Conservation (phyloP, 78 protist genomes). For the Dictyostelium capitatum region DNA sequence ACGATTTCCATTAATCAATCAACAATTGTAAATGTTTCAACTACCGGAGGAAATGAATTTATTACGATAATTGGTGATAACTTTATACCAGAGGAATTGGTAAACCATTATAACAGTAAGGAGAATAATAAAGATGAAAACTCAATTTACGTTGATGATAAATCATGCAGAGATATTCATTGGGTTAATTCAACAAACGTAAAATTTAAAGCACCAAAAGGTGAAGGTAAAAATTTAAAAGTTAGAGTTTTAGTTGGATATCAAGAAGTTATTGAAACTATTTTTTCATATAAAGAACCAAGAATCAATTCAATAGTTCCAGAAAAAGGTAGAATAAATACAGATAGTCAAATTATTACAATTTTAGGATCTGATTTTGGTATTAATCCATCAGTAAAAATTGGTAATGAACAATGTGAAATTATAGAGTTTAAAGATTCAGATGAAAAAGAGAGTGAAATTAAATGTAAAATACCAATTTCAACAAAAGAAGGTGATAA, state of each 20-base stretch:
- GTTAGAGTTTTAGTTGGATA: neutral
- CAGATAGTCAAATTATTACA: neutral
- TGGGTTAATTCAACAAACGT: neutral
- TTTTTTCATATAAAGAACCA: constrained; percentile 42
- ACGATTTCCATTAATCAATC: too few species aligned
- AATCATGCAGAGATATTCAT: neutral
- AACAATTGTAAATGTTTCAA: neutral
- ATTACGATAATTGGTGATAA: constrained; percentile 27
- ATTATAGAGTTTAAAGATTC: constrained; percentile 22
- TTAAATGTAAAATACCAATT: neutral
- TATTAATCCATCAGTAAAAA: neutral
- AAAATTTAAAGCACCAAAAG: neutral
- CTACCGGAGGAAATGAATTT: neutral
- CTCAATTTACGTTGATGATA: neutral
- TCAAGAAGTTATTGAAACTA: constrained; percentile 6
- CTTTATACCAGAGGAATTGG: constrained; percentile 36
- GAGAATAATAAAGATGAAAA: neutral
- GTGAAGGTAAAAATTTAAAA: constrained; percentile 23
- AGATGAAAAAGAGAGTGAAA: neutral
- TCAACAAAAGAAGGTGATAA: neutral
- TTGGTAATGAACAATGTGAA: constrained; percentile 18
- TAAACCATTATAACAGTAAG: neutral
- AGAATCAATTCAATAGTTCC: constrained; percentile 14
- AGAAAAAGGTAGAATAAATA: constrained; percentile 16
- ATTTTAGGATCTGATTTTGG: constrained; percentile 40